phyloP scores from a whole-genome alignment of 2,329 filamentous ascomycete species.

The Penicillium fuscoglaucum region DNA sequence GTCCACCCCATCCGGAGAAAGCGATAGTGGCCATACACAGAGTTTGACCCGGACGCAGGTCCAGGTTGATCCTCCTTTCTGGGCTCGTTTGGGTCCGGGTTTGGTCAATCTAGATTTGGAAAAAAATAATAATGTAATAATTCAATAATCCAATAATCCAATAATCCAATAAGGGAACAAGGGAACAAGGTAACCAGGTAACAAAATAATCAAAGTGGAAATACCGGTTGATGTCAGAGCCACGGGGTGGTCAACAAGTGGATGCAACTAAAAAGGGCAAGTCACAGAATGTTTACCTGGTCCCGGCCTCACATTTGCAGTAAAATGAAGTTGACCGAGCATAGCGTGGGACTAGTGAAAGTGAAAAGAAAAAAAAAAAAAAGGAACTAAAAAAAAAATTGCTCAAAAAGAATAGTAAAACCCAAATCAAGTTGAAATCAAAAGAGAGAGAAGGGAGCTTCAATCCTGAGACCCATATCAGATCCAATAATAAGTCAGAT shows the following conservation, averaged over 20 bases:
- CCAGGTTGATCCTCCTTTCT: constrained; percentile 43
- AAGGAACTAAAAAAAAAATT: too few relatives aligned
- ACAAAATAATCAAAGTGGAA: constrained; percentile 18
- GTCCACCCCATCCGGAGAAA: constrained; percentile 33
- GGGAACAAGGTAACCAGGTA: not conserved
- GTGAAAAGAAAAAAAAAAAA: constrained; percentile 5
- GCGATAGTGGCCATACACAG: constrained; percentile 28
- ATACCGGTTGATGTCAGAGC: constrained; percentile 42
- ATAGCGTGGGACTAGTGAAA: constrained; percentile 13
- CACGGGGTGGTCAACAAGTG: constrained; percentile 30
- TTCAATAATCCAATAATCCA: constrained; percentile 8
- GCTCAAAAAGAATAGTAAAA: constrained; percentile 4
- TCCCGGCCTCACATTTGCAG: constrained; percentile 14
- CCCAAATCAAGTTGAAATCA: constrained; percentile 5
- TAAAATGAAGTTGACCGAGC: constrained; percentile 10
- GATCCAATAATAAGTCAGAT: constrained; percentile 37
- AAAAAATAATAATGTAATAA: constrained; percentile 11
- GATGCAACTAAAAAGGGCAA: constrained; percentile 34
- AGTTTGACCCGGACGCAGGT: constrained; percentile 44
- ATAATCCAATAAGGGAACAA: not conserved
- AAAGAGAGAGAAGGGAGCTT: not conserved
- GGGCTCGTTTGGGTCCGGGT: constrained; percentile 36
- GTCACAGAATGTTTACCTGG: constrained; percentile 29
- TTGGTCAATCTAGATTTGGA: constrained; percentile 30
- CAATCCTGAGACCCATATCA: constrained; percentile 32